Evolutionary conservation across 768 basidiomycete genomes (phyloP).

Genomic region (Boletus rubescentipes): DNA sequence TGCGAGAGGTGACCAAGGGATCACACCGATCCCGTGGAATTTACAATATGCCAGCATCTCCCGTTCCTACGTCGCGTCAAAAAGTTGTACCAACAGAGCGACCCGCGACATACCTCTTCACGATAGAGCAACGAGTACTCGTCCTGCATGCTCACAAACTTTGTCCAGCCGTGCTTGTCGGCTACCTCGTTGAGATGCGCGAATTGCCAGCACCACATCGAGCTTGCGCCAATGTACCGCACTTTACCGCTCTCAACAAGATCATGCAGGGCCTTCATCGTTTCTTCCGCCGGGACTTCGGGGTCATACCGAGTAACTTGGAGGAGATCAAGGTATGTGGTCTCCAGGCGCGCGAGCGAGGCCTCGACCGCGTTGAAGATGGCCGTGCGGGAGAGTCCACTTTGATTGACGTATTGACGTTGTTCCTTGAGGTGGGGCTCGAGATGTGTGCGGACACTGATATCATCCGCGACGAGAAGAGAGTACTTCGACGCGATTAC

Average conservation of each 20-base stretch:
- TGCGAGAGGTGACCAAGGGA: too few species aligned
- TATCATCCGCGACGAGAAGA: constrained; percentile 13
- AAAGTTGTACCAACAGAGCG: too few species aligned
- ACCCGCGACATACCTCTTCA: constrained; percentile 33
- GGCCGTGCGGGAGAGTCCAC: constrained; percentile 34
- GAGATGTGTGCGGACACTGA: neutral
- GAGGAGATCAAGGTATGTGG: constrained; percentile 40
- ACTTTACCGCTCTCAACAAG: constrained; percentile 38
- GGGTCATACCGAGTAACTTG: constrained; percentile 46
- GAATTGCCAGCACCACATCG: constrained; percentile 48
- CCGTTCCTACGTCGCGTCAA: too few species aligned
- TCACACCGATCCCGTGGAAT: too few species aligned
- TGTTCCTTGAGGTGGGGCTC: neutral
- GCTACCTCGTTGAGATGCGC: constrained; percentile 45
- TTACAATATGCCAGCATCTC: too few species aligned
- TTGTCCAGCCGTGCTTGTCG: constrained; percentile 45
- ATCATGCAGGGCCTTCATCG: too few species aligned
- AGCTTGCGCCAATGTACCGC: constrained; percentile 49
- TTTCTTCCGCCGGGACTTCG: constrained; percentile 32
- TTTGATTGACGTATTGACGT: constrained; percentile 30
- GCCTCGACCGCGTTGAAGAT: constrained; percentile 39
- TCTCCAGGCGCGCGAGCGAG: constrained; percentile 36
- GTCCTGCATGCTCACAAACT: constrained; percentile 56
- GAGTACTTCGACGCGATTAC: constrained; percentile 31
- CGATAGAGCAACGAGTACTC: constrained; percentile 50